These are phyloP conservation scores for Pseudonitzschia pungens DNA, from an alignment of 108 stramenopile genomes.

Conservation along the genomic window DNA sequence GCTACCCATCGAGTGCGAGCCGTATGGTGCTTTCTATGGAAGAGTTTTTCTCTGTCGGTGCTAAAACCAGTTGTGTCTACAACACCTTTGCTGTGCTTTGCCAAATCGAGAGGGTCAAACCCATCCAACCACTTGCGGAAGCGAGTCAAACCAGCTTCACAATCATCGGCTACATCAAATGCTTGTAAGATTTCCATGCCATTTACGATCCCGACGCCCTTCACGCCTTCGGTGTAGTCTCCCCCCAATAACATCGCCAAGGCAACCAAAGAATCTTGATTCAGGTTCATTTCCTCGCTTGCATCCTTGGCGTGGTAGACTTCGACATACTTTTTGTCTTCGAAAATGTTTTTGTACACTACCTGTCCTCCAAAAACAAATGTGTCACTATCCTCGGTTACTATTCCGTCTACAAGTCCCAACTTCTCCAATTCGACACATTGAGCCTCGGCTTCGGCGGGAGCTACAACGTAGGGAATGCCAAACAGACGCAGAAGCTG, in stretches of 20 bases:
- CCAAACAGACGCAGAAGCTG: conserved; percentile 89
- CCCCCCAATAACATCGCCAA: conserved; percentile 95
- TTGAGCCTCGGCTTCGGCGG: conserved; percentile 98
- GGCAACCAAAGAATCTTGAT: conserved; percentile 77
- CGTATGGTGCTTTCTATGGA: conserved; percentile 78
- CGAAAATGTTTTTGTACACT: conserved; percentile 95
- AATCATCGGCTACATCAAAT: conserved; percentile 62
- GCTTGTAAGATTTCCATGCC: conserved; percentile 95
- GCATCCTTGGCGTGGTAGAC: conserved; percentile 87
- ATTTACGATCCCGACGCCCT: conserved; percentile 96
- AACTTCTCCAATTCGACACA: conserved; percentile 85
- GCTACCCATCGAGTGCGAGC: conserved; percentile 82
- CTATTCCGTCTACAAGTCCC: conserved; percentile 95
- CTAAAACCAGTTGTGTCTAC: conserved; percentile 10
- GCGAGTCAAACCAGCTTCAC: conserved; percentile 57
- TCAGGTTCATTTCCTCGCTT: conserved; percentile 82
- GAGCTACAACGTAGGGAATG: conserved; percentile 94
- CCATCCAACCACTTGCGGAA: conserved; percentile 91
- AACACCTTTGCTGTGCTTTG: neutral
- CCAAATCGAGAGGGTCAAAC: conserved; percentile 41
- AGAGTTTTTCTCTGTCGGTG: conserved; percentile 25
- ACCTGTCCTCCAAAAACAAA: conserved; percentile 95
- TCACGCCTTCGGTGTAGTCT: conserved; percentile 98
- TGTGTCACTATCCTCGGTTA: conserved; percentile 97
- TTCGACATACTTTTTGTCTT: conserved; percentile 94